Base-by-base conservation (phyloP, 1,139 yeast species). In the Debaryomyces subglobosus region DNA sequence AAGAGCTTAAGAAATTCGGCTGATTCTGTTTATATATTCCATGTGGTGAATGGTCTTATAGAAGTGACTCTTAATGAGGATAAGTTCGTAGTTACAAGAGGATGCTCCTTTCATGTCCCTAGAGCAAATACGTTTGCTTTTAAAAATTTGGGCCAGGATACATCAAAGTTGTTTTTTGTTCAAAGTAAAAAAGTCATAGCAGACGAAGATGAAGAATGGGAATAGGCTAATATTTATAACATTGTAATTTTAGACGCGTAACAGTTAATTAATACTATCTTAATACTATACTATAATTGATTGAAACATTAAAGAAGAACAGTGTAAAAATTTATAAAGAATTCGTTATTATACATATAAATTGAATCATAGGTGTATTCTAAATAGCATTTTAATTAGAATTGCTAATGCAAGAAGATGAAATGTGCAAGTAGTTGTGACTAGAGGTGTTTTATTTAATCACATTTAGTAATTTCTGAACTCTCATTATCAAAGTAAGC, bases 51-150 rank as follows among this genome's bases (percentile, higher is more conserved):
- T 38, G 98, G 98, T 0, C 61, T 78, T 2, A 65, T 89, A 12
- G 89, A 89, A 59, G 92, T 89, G 3, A 79, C 82, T 1, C 58
- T 92, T 7, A 80, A 84, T 39, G 82, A 81, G 7, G 75, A 75
- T 24, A 74, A 70, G 20, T 89, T 92, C 60, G 70, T 82, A 5
- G 87, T 86, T 7, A 77, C 82, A 0, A 72, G 78, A 52, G 97
- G 96, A 1, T 88, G 96, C 49, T 81, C 94, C 1, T 85, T 91
- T 59, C 89, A 87, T 56, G 78, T 91, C 3, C 97, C 97, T 0
- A 78, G 86, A 68, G 86, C 85, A 4, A 89, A 87, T 60, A 75
- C 77, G 43, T 90, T 89, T 63, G 80, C 87, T 49, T 72, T 87
- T 62, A 71, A 74, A 51, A 83, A 89, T 60, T 72, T 74, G 38